A percentile compares a stretch with the other conserved stretches of the same genome.
phyloP scores from a whole-genome alignment of 148 eudicot species.

The Vaccinium darrowii region DNA sequence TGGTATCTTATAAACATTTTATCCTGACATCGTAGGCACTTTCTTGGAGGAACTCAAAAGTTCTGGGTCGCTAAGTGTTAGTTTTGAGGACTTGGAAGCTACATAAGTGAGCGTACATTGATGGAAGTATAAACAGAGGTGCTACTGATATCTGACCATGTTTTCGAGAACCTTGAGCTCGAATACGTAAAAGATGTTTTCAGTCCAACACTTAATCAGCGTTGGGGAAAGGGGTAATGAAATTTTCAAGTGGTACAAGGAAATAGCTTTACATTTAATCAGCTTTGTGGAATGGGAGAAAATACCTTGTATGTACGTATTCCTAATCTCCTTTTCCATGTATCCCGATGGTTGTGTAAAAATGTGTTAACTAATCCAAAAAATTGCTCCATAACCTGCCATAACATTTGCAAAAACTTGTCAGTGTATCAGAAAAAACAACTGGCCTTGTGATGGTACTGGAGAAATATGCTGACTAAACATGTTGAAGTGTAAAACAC shows the following conservation, averaged over 20 bases:
- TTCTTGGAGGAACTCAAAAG: background rate
- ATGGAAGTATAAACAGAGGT: background rate
- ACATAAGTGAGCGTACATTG: background rate
- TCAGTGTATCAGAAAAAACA: background rate
- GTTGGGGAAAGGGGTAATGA: background rate
- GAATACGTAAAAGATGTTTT: background rate
- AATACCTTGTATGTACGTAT: slow-evolving; percentile 96
- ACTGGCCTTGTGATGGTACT: background rate
- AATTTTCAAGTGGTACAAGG: background rate
- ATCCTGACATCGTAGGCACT: background rate
- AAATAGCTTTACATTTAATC: background rate
- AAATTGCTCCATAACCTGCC: slow-evolving; percentile 99
- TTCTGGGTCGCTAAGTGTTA: background rate
- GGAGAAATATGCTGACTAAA: slow-evolving; percentile 7
- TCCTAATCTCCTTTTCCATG: slow-evolving; percentile 85
- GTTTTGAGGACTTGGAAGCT: slow-evolving; percentile 4
- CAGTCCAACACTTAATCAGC: background rate
- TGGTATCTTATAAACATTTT: background rate
- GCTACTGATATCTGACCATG: background rate
- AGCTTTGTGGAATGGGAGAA: slow-evolving; percentile 10
- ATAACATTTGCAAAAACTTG: background rate
- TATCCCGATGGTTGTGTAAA: slow-evolving; percentile 81
- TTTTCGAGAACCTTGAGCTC: background rate
- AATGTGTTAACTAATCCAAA: slow-evolving; percentile 95
- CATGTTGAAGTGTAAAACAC: background rate